These are phyloP conservation scores for Saksenaea oblongispora DNA, from an alignment of 371 early-diverging fungal species.

Conservation along the genomic window DNA sequence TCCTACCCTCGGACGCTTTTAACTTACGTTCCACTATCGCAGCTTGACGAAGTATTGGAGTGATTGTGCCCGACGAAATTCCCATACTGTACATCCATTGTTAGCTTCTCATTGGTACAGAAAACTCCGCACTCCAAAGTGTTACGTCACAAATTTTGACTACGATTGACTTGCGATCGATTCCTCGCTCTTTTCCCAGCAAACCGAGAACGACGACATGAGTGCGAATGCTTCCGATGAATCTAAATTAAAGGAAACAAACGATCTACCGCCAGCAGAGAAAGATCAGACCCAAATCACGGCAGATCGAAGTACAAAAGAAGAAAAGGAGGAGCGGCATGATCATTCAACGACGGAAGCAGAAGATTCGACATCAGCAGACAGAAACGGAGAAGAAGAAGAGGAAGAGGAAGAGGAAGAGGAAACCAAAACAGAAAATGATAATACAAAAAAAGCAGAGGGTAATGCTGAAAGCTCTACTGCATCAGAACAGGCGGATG, in stretches of 20 bases:
- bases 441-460: not conserved
- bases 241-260: not conserved
- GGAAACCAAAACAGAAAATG: not conserved
- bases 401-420: not conserved
- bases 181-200: not conserved
- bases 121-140: no score
- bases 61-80: no score
- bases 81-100: no score
- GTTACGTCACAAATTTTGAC: not conserved
- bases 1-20: no score
- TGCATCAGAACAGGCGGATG: constrained; percentile 2
- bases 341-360: not conserved
- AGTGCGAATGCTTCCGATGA: not conserved
- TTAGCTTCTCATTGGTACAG: no score
- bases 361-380: not conserved
- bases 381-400: not conserved
- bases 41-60: no score
- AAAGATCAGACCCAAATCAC: not conserved
- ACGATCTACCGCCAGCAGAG: not conserved
- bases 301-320: not conserved
- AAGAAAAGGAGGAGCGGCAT: not conserved
- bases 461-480: not conserved
- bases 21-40: no score
- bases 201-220: not conserved
- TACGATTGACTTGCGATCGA: not conserved